Conservation (phyloP, 1,139 yeast genomes). For the Yamadazyma dushanensis region DNA sequence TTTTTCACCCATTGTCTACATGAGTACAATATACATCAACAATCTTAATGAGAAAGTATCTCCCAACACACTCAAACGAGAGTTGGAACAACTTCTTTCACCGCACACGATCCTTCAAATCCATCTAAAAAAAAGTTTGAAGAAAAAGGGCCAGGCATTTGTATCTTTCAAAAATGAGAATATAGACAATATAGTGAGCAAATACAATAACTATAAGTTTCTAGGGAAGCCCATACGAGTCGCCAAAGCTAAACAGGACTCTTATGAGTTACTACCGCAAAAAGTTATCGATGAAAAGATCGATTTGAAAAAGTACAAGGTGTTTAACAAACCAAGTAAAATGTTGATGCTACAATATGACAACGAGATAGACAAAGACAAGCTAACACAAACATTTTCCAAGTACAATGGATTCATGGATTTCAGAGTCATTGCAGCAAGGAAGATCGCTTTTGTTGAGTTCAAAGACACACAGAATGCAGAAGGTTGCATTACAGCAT, state of each 20-base stretch:
- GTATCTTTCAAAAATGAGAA: constrained; percentile 55
- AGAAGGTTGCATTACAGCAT: constrained; percentile 19
- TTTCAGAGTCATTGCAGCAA: constrained; percentile 63
- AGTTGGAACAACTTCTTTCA: constrained; percentile 43
- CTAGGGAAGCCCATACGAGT: constrained; percentile 14
- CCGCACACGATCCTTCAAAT: constrained; percentile 52
- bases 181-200: constrained; percentile 46
- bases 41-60: constrained; percentile 74
- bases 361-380: constrained; percentile 4
- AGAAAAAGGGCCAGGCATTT: constrained; percentile 85
- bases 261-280: constrained; percentile 13
- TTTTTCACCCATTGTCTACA: constrained; percentile 3
- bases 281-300: constrained; percentile 8
- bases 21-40: constrained; percentile 56
- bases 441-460: constrained; percentile 80
- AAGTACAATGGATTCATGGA: constrained; percentile 60
- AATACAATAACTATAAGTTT: constrained; percentile 24
- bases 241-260: constrained; percentile 12
- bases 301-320: constrained; percentile 23
- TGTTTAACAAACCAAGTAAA: constrained; percentile 52
- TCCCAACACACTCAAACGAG: constrained; percentile 46
- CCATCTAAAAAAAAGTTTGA: constrained; percentile 60
- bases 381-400: constrained; percentile 45
- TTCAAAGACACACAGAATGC: constrained; percentile 52
- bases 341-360: constrained; percentile 67